Evolutionary conservation across 2,329 filamentous ascomycete genomes (phyloP).

Genomic region (Monosporascus sp.): DNA sequence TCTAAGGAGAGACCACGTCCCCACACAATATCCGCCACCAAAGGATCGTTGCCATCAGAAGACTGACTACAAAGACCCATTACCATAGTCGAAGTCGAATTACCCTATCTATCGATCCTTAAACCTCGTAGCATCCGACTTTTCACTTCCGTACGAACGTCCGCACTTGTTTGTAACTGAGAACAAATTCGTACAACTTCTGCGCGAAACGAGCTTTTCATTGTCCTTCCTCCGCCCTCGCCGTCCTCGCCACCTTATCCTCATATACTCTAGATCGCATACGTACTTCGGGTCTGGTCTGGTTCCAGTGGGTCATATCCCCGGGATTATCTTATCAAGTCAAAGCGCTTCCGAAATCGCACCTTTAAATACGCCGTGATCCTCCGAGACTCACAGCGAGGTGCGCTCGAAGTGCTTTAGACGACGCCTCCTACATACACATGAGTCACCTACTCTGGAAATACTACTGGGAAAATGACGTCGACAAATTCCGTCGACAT

Average conservation of each 20-base stretch:
- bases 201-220: neutral
- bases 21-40: too few relatives aligned
- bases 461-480: conserved; percentile 95
- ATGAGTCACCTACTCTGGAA: conserved; percentile 98
- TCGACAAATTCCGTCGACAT: conserved; percentile 87
- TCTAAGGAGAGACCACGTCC: too few relatives aligned
- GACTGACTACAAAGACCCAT: too few relatives aligned
- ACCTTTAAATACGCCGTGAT: conserved; percentile 93
- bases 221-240: neutral
- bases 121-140: neutral
- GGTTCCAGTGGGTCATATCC: conserved; percentile 8
- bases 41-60: too few relatives aligned
- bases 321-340: conserved; percentile 9
- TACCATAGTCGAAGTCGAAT: neutral
- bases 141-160: neutral
- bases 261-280: neutral
- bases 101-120: neutral
- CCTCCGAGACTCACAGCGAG: conserved; percentile 82
- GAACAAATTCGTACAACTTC: too few relatives aligned
- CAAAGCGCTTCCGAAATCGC: conserved; percentile 35
- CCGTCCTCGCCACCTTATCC: neutral
- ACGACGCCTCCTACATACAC: conserved; percentile 43
- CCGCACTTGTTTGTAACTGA: too few relatives aligned
- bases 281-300: neutral
- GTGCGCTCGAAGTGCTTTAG: conserved; percentile 58